These are phyloP conservation scores for Candida glucosophila DNA, from an alignment of 1,139 yeast species.

Conservation along the genomic window DNA sequence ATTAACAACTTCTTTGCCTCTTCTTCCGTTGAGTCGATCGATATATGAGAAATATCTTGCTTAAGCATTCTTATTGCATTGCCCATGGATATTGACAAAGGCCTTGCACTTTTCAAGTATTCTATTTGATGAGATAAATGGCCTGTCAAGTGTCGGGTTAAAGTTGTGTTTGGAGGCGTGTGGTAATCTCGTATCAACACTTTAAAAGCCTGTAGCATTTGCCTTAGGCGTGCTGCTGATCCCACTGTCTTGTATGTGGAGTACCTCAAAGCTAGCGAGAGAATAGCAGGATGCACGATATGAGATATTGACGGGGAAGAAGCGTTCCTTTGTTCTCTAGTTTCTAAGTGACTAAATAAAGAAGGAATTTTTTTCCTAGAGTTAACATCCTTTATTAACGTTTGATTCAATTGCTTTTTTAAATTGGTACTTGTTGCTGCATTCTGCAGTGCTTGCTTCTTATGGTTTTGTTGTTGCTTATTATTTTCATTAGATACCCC, in stretches of 20 bases:
- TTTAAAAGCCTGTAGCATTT: constrained; percentile 82
- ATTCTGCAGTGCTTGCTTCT: constrained; percentile 19
- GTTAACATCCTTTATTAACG: constrained; percentile 35
- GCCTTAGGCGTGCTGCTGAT: constrained; percentile 73
- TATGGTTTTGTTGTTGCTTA: constrained; percentile 33
- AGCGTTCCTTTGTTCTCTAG: constrained; percentile 70
- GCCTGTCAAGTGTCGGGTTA: constrained; percentile 81
- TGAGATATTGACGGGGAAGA: constrained; percentile 53
- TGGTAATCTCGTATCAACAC: constrained; percentile 69
- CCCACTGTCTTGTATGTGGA: constrained; percentile 87
- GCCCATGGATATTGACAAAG: constrained; percentile 92
- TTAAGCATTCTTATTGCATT: constrained; percentile 96
- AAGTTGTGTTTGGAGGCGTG: constrained; percentile 79
- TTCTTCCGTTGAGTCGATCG: constrained; percentile 63
- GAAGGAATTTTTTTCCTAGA: constrained; percentile 43
- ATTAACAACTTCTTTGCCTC: constrained; percentile 64
- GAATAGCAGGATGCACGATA: constrained; percentile 80
- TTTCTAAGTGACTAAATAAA: constrained; percentile 82
- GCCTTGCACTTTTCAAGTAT: constrained; percentile 83
- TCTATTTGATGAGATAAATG: constrained; percentile 94
- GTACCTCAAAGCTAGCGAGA: constrained; percentile 70
- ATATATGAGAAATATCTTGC: constrained; percentile 77
- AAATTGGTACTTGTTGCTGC: constrained; percentile 40
- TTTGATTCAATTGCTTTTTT: constrained; percentile 48
- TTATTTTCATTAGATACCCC: constrained; percentile 42